Percentiles rank a stretch among this genome's conserved stretches.
Evolutionary conservation across 108 stramenopile genomes (phyloP).

Genomic region (Fistulifera pelliculosa): DNA sequence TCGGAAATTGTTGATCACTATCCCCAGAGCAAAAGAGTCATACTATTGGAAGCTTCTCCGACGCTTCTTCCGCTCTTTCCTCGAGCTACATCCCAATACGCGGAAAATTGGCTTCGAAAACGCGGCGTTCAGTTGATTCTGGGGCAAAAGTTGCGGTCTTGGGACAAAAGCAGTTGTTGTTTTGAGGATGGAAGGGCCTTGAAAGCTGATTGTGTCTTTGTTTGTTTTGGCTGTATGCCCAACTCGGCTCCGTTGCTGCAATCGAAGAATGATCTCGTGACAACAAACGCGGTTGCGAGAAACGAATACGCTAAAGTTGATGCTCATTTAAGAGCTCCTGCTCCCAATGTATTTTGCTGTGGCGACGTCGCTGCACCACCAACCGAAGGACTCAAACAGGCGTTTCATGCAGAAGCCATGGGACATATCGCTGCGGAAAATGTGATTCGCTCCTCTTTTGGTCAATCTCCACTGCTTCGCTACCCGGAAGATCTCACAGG

Average conservation of each 20-base stretch:
- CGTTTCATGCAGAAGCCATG: slow-evolving; percentile 21
- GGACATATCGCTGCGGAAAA: slow-evolving; percentile 20
- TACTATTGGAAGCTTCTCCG: slow-evolving; percentile 9
- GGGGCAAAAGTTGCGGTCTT: slow-evolving; percentile 10
- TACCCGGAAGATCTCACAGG: slow-evolving; percentile 18
- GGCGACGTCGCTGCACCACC: slow-evolving; percentile 26
- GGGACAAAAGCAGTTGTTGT: slow-evolving; percentile 16
- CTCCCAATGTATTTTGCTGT: slow-evolving; percentile 9
- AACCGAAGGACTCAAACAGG: slow-evolving; percentile 18
- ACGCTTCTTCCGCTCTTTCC: slow-evolving; percentile 16
- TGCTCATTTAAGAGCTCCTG: not conserved
- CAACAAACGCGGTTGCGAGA: no score
- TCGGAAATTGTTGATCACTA: slow-evolving; percentile 21
- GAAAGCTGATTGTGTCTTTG: slow-evolving; percentile 19
- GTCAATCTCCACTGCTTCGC: not conserved
- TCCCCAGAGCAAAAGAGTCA: slow-evolving; percentile 8
- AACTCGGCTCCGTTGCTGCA: slow-evolving; percentile 8
- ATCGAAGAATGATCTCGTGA: not conserved
- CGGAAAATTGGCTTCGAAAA: slow-evolving; percentile 2
- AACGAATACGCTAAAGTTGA: not conserved
- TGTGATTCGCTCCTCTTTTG: slow-evolving; percentile 2
- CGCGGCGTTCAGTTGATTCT: slow-evolving; percentile 8
- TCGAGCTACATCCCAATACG: slow-evolving; percentile 1
- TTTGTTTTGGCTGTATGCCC: slow-evolving; percentile 18
- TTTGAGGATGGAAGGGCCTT: slow-evolving; percentile 19